Evolutionary conservation across 202 grass and related monocot species (phyloP).

Genomic region (Alloteropsis angusta): DNA sequence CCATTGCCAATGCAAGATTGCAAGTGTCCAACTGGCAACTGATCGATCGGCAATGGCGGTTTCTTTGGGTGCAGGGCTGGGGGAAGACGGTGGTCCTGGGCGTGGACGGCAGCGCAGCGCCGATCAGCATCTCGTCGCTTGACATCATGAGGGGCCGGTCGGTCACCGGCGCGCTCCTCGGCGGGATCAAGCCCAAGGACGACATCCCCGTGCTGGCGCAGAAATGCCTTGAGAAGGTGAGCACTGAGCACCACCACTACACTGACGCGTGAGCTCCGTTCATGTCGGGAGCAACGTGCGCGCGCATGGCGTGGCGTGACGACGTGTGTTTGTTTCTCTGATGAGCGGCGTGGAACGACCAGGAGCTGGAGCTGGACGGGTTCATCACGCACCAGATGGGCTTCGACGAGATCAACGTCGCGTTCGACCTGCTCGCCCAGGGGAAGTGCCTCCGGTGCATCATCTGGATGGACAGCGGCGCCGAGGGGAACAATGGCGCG

Average conservation of each 20-base stretch:
- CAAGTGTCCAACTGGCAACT: too few species aligned
- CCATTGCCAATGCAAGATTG: too few species aligned
- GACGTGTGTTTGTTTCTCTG: too few species aligned
- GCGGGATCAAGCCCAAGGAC: slow-evolving; percentile 67
- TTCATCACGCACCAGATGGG: slow-evolving; percentile 64
- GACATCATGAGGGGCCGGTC: slow-evolving; percentile 41
- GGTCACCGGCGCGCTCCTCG: slow-evolving; percentile 43
- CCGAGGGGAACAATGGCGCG: too few species aligned
- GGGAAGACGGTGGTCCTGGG: slow-evolving; percentile 74
- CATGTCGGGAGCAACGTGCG: too few species aligned
- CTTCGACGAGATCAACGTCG: slow-evolving; percentile 58
- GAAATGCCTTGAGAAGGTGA: slow-evolving; percentile 55
- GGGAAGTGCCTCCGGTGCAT: slow-evolving; percentile 63
- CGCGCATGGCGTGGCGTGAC: too few species aligned
- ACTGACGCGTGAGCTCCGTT: too few species aligned
- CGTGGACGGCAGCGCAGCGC: not conserved
- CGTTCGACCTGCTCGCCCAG: slow-evolving; percentile 52
- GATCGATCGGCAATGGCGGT: too few species aligned
- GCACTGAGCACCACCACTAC: too few species aligned
- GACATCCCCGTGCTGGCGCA: slow-evolving; percentile 57
- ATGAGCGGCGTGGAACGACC: not conserved
- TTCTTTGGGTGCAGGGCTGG: slow-evolving; percentile 32
- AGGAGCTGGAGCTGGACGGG: slow-evolving; percentile 63
- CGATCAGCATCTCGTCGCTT: slow-evolving; percentile 22
- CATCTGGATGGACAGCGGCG: slow-evolving; percentile 50